Evolutionary conservation across 495 filamentous ascomycete genomes (phyloP).

Genomic region (Neurospora intermedia): DNA sequence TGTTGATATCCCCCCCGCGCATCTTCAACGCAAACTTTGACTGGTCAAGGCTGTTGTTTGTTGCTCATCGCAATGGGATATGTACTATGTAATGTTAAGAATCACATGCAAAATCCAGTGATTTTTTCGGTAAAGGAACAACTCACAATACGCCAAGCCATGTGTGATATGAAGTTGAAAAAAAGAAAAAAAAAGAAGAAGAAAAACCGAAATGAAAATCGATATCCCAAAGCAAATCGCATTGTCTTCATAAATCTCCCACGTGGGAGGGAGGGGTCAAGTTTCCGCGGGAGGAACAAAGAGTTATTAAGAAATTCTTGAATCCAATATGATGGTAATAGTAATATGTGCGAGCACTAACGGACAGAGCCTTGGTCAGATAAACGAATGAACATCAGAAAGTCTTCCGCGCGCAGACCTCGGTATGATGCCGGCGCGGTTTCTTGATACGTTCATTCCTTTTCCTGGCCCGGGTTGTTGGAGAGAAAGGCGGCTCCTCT

Average conservation of each 20-base stretch:
- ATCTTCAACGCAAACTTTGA: background rate
- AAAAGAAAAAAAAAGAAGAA: too few relatives aligned
- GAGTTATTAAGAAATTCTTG: background rate
- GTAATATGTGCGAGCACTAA: background rate
- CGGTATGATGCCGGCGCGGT: background rate
- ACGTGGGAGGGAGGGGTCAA: background rate
- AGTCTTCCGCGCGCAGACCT: background rate
- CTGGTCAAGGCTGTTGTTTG: background rate
- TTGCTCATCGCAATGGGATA: background rate
- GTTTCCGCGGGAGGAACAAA: background rate
- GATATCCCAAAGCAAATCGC: background rate
- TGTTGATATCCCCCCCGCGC: too few relatives aligned
- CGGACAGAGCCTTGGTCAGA: background rate
- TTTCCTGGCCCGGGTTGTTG: background rate
- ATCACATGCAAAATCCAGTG: background rate
- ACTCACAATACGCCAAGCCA: background rate
- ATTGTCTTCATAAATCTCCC: background rate
- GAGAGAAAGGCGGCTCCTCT: background rate
- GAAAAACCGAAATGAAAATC: background rate
- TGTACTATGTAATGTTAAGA: background rate
- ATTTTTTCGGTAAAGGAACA: background rate
- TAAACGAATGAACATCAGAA: background rate
- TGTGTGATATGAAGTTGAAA: background rate
- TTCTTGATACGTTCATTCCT: background rate
- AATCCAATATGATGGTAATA: slow-evolving; percentile 7